phyloP scores from a whole-genome alignment of 2,329 filamentous ascomycete genomes.

The Penicillium sp. region DNA sequence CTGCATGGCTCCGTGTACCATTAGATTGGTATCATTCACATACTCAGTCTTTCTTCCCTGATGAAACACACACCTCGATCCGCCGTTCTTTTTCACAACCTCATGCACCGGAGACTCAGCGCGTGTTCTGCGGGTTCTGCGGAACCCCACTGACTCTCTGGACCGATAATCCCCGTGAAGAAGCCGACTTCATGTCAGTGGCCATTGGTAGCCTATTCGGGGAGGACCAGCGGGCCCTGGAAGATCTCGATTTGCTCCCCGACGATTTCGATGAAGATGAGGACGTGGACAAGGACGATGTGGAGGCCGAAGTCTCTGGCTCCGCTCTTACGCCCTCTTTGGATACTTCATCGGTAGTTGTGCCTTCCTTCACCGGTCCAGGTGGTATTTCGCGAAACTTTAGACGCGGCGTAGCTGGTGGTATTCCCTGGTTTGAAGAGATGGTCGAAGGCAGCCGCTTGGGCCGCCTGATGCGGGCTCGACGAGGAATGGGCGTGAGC shows the following conservation, averaged over 20 bases:
- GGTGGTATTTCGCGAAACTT: slow-evolving; percentile 38
- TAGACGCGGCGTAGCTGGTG: slow-evolving; percentile 48
- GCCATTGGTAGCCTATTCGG: slow-evolving; percentile 76
- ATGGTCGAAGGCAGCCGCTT: slow-evolving; percentile 77
- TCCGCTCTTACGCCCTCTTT: slow-evolving; percentile 17
- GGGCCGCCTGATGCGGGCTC: slow-evolving; percentile 66
- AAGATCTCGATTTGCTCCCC: slow-evolving; percentile 75
- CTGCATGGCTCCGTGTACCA: slow-evolving; percentile 82
- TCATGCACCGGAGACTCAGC: slow-evolving; percentile 62
- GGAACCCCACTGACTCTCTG: slow-evolving; percentile 84
- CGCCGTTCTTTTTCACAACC: slow-evolving; percentile 68
- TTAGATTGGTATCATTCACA: slow-evolving; percentile 78
- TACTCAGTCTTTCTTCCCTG: slow-evolving; percentile 75
- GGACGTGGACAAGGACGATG: slow-evolving; percentile 34
- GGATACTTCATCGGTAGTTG: slow-evolving; percentile 18
- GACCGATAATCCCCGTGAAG: slow-evolving; percentile 71
- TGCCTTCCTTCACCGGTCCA: slow-evolving; percentile 23
- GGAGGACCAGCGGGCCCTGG: slow-evolving; percentile 72
- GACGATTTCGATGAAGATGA: slow-evolving; percentile 41
- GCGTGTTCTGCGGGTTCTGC: slow-evolving; percentile 90
- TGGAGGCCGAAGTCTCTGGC: slow-evolving; percentile 3
- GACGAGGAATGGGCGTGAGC: slow-evolving; percentile 62
- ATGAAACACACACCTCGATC: slow-evolving; percentile 73
- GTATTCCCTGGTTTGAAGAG: slow-evolving; percentile 83
- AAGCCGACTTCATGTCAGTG: slow-evolving; percentile 79